These are phyloP conservation scores for Ganoderma boninense DNA, from an alignment of 1,284 basidiomycete genomes.

Conservation along the genomic window DNA sequence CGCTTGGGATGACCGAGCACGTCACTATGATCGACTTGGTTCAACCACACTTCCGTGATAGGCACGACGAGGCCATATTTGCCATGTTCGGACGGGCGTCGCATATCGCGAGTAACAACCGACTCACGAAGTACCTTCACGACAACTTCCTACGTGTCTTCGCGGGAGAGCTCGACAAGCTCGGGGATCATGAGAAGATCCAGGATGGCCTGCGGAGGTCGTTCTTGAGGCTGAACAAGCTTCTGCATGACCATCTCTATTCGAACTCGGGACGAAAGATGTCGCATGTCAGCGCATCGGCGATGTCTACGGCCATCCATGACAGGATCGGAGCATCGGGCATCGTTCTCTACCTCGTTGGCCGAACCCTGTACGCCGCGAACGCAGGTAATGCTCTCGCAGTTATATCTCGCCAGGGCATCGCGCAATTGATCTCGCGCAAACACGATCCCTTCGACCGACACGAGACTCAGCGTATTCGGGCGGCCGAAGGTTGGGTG, in stretches of 20 bases:
- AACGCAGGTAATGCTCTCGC: slow-evolving; percentile 93
- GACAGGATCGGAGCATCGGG: slow-evolving; percentile 87
- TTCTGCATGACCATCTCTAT: slow-evolving; percentile 71
- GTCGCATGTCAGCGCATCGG: slow-evolving; percentile 68
- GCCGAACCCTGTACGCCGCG: slow-evolving; percentile 87
- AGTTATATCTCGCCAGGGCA: slow-evolving; percentile 87
- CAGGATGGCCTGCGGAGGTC: slow-evolving; percentile 85
- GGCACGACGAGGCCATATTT: slow-evolving; percentile 88
- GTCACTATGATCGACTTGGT: slow-evolving; percentile 95
- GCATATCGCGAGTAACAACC: slow-evolving; percentile 70
- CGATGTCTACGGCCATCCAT: slow-evolving; percentile 41
- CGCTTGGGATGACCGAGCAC: slow-evolving; percentile 82
- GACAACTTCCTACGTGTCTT: slow-evolving; percentile 80
- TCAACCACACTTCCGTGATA: slow-evolving; percentile 85
- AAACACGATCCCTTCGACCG: slow-evolving; percentile 94
- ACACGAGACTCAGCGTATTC: slow-evolving; percentile 86
- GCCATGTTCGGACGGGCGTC: slow-evolving; percentile 92
- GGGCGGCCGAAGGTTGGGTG: slow-evolving; percentile 95
- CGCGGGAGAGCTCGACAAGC: slow-evolving; percentile 60
- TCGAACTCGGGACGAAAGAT: slow-evolving; percentile 66
- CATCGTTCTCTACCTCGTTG: slow-evolving; percentile 87
- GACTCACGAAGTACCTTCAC: slow-evolving; percentile 81
- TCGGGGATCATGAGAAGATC: slow-evolving; percentile 65
- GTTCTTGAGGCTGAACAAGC: slow-evolving; percentile 87
- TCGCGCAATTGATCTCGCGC: slow-evolving; percentile 79